These are phyloP conservation scores for Neonectria sp. DNA, from an alignment of 2,329 filamentous ascomycete species.

Conservation along the genomic window DNA sequence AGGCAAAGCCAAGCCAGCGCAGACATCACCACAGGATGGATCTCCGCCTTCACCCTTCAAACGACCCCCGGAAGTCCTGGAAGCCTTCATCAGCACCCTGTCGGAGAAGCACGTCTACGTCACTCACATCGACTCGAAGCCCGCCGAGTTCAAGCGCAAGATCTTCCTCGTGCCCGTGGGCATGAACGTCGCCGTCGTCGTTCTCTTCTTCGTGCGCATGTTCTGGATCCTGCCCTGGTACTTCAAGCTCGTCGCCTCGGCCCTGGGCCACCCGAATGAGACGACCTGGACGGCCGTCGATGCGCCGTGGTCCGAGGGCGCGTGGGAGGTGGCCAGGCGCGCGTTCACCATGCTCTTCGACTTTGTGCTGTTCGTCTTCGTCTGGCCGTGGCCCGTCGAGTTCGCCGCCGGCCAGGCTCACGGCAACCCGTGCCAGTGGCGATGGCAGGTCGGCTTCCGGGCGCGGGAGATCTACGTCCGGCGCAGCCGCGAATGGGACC, in stretches of 20 bases:
- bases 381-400: constrained; percentile 81
- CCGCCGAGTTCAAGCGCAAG: constrained; percentile 80
- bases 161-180: constrained; percentile 85
- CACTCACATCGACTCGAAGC: constrained; percentile 83
- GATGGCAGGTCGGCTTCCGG: constrained; percentile 82
- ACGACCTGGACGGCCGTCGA: constrained; percentile 74
- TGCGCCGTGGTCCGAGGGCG: constrained; percentile 70
- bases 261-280: constrained; percentile 77
- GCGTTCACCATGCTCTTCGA: constrained; percentile 80
- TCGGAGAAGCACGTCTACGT: constrained; percentile 83
- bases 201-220: constrained; percentile 77
- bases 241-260: constrained; percentile 73
- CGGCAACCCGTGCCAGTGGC: constrained; percentile 79
- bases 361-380: constrained; percentile 76
- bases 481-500: constrained; percentile 81
- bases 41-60: constrained; percentile 77
- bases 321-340: constrained; percentile 71
- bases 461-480: constrained; percentile 86
- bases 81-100: constrained; percentile 77
- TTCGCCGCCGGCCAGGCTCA: constrained; percentile 75
- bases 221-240: constrained; percentile 82
- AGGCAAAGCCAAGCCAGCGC: constrained; percentile 50
- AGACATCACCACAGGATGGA: constrained; percentile 45
- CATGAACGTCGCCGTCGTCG: constrained; percentile 79
- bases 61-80: constrained; percentile 73